Conservation (phyloP, 2,329 filamentous ascomycete species). For the Arachnomyces sp. region DNA sequence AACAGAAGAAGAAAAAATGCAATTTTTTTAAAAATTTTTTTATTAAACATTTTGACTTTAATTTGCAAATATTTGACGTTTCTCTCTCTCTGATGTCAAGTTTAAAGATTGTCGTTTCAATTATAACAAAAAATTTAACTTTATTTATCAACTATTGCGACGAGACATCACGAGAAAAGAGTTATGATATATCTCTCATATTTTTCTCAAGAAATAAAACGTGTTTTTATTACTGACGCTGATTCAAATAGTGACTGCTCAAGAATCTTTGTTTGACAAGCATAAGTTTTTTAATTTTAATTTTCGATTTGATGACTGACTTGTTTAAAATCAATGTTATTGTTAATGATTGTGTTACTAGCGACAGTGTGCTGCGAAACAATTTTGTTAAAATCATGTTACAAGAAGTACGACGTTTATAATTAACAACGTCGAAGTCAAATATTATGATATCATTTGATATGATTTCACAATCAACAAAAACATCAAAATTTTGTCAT, state of each 20-base stretch:
- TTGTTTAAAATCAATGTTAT: not conserved
- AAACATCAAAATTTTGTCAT: not conserved
- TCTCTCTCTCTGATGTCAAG: not conserved
- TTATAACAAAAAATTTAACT: constrained; percentile 1
- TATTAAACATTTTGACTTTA: not conserved
- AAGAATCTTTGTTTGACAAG: constrained; percentile 5
- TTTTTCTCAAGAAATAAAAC: no score
- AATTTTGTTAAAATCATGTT: not conserved
- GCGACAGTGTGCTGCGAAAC: not conserved
- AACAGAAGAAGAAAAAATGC: not conserved
- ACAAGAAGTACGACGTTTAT: constrained; percentile 2
- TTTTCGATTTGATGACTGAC: not conserved
- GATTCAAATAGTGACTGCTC: not conserved
- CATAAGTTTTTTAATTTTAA: constrained; percentile 1
- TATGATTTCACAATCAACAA: not conserved
- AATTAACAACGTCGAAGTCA: not conserved
- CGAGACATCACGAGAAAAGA: not conserved
- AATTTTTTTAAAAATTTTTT: not conserved
- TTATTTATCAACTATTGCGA: constrained; percentile 6
- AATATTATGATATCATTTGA: not conserved
- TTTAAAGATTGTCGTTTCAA: constrained; percentile 3
- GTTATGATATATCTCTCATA: not conserved
- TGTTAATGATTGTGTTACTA: not conserved
- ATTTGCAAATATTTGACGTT: constrained; percentile 2
- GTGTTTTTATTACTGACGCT: not conserved